Percentiles rank a stretch among this genome's conserved stretches.
Evolutionary conservation across 2,329 filamentous ascomycete genomes (phyloP).

Genomic region (Intubia oerlemansii): DNA sequence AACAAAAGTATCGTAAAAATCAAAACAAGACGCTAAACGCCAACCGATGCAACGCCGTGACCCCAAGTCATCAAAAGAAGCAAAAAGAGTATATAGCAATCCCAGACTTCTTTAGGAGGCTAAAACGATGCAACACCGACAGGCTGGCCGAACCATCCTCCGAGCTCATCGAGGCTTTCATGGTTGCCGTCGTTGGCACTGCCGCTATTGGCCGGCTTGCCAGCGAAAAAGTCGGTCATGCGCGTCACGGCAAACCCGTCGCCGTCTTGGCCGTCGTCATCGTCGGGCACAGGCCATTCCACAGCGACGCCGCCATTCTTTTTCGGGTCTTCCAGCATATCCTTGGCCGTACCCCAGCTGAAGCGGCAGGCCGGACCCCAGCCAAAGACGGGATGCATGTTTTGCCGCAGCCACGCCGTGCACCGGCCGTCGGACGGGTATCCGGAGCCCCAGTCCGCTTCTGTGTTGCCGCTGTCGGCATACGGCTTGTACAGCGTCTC

Average conservation of each 20-base stretch:
- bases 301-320: constrained; percentile 36
- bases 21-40: no score
- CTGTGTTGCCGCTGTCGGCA: no score
- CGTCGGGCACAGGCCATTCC: constrained; percentile 47
- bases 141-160: constrained; percentile 64
- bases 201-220: constrained; percentile 13
- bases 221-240: constrained; percentile 55
- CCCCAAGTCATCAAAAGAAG: not conserved
- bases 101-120: no score
- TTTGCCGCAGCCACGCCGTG: constrained; percentile 57
- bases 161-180: constrained; percentile 48
- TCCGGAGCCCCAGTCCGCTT: constrained; percentile 59
- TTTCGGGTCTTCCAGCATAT: constrained; percentile 51
- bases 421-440: constrained; percentile 80
- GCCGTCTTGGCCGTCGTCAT: constrained; percentile 15
- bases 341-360: constrained; percentile 89
- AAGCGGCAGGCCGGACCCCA: constrained; percentile 89
- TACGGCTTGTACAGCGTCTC: constrained; percentile 46
- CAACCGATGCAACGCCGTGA: no score
- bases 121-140: constrained; percentile 50
- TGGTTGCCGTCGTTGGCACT: constrained; percentile 26
- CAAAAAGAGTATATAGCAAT: no score
- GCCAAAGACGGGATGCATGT: constrained; percentile 86
- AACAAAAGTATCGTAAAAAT: no score
- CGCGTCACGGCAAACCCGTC: constrained; percentile 47